Base-by-base conservation (phyloP, 1,284 basidiomycete genomes). In the Cryptococcus hybrid region DNA sequence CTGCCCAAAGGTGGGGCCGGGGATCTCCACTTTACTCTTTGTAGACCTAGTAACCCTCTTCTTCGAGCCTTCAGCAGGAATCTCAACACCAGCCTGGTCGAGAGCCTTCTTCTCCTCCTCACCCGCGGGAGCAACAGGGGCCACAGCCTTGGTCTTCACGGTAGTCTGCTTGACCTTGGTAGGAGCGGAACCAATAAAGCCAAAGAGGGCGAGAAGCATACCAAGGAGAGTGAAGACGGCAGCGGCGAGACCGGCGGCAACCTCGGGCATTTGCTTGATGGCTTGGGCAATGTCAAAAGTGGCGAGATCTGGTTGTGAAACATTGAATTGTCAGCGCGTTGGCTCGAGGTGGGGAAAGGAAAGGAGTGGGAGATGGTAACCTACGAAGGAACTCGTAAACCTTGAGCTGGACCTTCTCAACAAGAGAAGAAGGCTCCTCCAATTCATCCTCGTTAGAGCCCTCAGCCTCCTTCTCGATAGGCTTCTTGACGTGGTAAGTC, bases 261-360 rank as follows among this genome's bases (percentile, higher is more conserved):
- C 90, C 78, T 92, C 88, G 54, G 92, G 92, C 80, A 89, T 88
- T 67, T 82, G 80, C 75, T 90, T 89, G 74, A 91, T 82, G 80
- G 88, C 94, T 58, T 81, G 84, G 67, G 64, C 49, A 45, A 68
- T 60, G 66, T 75, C 69, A 53, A 70, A 60, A 50, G 65, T 62
- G 46, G 63, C 65, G 56, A 75, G 69, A 56, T 69, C 68, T 69
- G 45, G 15, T 9, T 24, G 5, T 34, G 11, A 46, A 7, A 34
- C 43, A 44, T 3, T 51, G 40, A 12, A 54, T 11, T 24, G 15
- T 39, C n/a, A 43, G 52, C 18, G 11, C 46, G 37, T n/a, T 30
- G 18, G 24, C 24, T 24, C 24, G 24, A 24, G 24, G 24, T 24
- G 24, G 24, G 24, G 24, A 24, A 24, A 24, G 24, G 15, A 46